These are phyloP conservation scores for Epithele typhae DNA, from an alignment of 768 basidiomycete genomes.

Conservation along the genomic window DNA sequence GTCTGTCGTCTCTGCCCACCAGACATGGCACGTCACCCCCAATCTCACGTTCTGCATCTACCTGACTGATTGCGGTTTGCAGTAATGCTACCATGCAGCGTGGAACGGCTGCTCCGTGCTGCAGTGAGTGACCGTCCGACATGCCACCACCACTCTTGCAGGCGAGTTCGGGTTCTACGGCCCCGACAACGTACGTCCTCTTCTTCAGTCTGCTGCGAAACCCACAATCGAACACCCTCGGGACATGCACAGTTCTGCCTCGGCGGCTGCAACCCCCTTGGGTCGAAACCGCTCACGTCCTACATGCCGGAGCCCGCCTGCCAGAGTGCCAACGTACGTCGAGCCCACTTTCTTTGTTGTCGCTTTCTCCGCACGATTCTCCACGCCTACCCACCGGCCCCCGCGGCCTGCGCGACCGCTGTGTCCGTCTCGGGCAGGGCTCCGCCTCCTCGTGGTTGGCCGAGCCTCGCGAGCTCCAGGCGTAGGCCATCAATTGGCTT, in stretches of 20 bases:
- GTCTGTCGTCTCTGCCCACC: conserved; percentile 11
- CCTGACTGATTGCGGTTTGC: not conserved
- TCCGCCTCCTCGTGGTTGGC: no score
- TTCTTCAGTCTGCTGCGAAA: no score
- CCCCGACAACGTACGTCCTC: conserved; percentile 32
- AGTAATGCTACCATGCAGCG: conserved; percentile 38
- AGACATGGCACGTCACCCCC: conserved; percentile 6
- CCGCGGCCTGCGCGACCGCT: no score
- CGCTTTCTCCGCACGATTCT: no score
- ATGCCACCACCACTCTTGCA: conserved; percentile 11
- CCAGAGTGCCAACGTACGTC: conserved; percentile 50
- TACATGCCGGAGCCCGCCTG: conserved; percentile 75
- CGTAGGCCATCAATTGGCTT: no score
- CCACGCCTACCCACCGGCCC: no score
- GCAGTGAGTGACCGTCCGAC: conserved; percentile 34
- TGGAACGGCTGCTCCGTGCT: conserved; percentile 36
- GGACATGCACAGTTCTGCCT: conserved; percentile 57
- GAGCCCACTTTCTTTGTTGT: no score
- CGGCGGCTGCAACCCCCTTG: conserved; percentile 82
- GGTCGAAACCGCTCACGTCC: conserved; percentile 57
- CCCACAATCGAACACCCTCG: no score
- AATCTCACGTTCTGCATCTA: no score
- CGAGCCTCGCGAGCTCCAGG: no score
- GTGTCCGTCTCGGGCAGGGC: no score
- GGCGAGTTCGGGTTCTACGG: conserved; percentile 58